Base-by-base conservation (phyloP, 2,329 filamentous ascomycete species). In the Lasiodiplodia gonubiensis region DNA sequence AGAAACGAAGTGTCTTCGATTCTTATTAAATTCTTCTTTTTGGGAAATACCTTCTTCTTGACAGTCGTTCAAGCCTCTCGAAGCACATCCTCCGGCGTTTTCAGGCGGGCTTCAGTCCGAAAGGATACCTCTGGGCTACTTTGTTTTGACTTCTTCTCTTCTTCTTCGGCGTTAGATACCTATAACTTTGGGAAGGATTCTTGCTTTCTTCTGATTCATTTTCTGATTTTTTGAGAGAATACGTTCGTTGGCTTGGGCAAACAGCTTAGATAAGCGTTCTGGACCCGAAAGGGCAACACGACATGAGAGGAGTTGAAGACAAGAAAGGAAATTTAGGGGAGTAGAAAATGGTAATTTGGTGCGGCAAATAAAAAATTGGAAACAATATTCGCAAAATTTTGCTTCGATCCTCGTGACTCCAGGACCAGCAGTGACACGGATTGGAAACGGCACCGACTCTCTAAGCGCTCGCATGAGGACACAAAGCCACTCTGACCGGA, bases 161-260 rank as follows among this genome's bases (percentile, higher is more conserved):
- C 48, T 63, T 63, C 21, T 53, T 25, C 46, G 23, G 61, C 37
- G 57, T 61, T 61, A 61, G 57, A 61, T 61, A 61, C 57, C 57
- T 61, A 61, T 30, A 60, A 25, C 39, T 48, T 42, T 57, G 27
- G 6, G 57, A 42, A 25, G 18, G 39, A 18, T 33, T 46, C 30
- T 35, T 42, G 21, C 14, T 42, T 49, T 61, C 5, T 30, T 60
- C 27, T 39, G n/a, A 37, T 37, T 55, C 53, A 18, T 30, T 55
- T 18, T 54, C 37, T 27, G 18, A 53, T 16, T 21, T 23, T 55
- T 23, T 7, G 16, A 18, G 53, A 33, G 53, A 33, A 39, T 37
- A 55, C 53, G 35, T 37, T 55, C 53, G 33, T 55, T 37, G 53
- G 53, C 53, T 55, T 18, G 53, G 53, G 52, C 18, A 54, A 54